Conservation (phyloP, 2,329 filamentous ascomycete genomes). For the Sclerotinia sclerotiorum region DNA sequence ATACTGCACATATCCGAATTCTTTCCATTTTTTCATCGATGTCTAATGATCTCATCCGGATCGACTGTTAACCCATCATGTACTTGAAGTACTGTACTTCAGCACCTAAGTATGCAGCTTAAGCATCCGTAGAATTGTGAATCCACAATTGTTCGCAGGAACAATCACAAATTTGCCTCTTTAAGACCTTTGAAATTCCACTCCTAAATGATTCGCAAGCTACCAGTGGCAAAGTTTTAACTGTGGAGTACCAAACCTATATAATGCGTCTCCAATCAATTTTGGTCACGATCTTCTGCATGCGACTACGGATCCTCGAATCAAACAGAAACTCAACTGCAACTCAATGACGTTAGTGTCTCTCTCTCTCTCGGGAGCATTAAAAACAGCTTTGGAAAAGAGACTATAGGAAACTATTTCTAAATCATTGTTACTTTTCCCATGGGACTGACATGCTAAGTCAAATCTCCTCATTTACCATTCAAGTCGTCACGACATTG, state of each 20-base stretch:
- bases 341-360: conserved; percentile 12
- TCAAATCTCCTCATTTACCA: conserved; percentile 17
- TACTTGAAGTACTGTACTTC: conserved; percentile 10
- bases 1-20: neutral
- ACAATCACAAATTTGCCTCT: conserved; percentile 11
- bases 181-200: conserved; percentile 15
- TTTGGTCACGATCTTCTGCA: conserved; percentile 23
- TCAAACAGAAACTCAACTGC: conserved; percentile 4
- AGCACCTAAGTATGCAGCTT: conserved; percentile 12
- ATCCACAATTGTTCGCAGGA: conserved; percentile 23
- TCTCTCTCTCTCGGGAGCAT: neutral
- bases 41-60: conserved; percentile 13
- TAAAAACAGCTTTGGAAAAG: neutral
- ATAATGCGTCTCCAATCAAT: conserved; percentile 18
- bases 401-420: neutral
- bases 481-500: neutral
- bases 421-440: conserved; percentile 8
- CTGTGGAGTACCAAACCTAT: conserved; percentile 18
- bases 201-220: conserved; percentile 12
- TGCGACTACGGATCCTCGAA: conserved; percentile 16
- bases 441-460: conserved; percentile 3
- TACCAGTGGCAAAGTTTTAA: conserved; percentile 19
- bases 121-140: conserved; percentile 3
- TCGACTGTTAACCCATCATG: conserved; percentile 9
- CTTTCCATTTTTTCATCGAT: neutral